Conservation (phyloP, 805 yeast genomes). For the Torulaspora indica region DNA sequence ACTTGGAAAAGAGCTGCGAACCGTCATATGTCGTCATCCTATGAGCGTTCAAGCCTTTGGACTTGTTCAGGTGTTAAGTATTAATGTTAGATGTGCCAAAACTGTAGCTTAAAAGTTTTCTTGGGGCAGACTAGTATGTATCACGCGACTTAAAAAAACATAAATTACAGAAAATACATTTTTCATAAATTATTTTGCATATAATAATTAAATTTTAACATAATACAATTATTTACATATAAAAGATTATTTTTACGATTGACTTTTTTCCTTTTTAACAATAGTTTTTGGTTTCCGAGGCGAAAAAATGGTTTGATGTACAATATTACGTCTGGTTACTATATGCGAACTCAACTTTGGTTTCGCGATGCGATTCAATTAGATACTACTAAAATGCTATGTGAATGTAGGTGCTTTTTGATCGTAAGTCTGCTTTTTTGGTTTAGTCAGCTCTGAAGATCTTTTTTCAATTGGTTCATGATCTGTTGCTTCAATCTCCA, state of each 20-base stretch:
- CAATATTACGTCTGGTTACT: not conserved
- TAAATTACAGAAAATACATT: no score
- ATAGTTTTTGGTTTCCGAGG: constrained; percentile 3
- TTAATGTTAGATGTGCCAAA: no score
- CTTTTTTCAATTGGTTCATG: not conserved
- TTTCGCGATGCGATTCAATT: constrained; percentile 1
- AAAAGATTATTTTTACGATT: no score
- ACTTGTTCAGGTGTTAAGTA: not conserved
- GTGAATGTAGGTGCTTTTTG: constrained; percentile 4
- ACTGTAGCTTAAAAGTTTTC: not conserved
- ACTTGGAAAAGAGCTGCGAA: constrained; percentile 8
- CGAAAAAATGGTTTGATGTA: not conserved
- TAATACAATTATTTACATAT: not conserved
- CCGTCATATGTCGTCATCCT: not conserved
- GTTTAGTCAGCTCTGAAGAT: not conserved
- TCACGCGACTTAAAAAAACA: not conserved
- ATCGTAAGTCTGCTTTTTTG: constrained; percentile 5
- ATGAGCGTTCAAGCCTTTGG: not conserved
- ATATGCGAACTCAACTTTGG: no score
- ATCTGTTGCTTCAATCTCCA: constrained; percentile 3
- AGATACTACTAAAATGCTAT: constrained; percentile 3
- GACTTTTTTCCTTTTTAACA: not conserved
- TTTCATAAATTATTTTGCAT: no score
- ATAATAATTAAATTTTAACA: not conserved
- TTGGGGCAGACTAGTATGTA: not conserved